Evolutionary conservation across 2,329 filamentous ascomycete genomes (phyloP).

Genomic region (Neofusicoccum parvum): DNA sequence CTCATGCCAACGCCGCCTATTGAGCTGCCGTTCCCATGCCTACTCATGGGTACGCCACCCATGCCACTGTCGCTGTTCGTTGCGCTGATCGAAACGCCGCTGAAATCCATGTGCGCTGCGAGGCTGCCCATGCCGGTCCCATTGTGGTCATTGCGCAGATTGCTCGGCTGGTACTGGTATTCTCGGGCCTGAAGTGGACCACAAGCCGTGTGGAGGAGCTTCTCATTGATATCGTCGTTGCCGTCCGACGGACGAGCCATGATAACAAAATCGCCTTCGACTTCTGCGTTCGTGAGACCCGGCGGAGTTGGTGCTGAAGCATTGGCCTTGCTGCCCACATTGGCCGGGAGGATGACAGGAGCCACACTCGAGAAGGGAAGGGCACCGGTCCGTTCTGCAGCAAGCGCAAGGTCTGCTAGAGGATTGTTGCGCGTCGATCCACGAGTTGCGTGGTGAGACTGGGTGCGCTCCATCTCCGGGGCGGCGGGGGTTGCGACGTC

Average conservation of each 20-base stretch:
- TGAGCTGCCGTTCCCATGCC: conserved; percentile 34
- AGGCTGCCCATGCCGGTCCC: conserved; percentile 1
- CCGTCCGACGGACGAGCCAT: conserved; percentile 45
- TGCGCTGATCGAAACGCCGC: conserved; percentile 9
- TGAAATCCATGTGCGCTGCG: conserved; percentile 15
- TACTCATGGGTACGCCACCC: conserved; percentile 39
- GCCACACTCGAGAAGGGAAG: conserved; percentile 45
- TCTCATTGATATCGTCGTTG: conserved; percentile 43
- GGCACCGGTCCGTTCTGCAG: conserved; percentile 37
- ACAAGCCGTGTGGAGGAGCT: conserved; percentile 38
- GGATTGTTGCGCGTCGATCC: conserved; percentile 54
- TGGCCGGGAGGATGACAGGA: conserved; percentile 48
- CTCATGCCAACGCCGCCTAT: conserved; percentile 39
- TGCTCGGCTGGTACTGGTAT: conserved; percentile 31
- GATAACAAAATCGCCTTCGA: conserved; percentile 53
- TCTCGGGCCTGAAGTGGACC: conserved; percentile 36
- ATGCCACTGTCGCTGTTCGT: conserved; percentile 18
- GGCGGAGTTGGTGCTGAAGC: conserved; percentile 52
- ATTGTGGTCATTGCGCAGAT: neutral
- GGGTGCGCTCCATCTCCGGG: conserved; percentile 62
- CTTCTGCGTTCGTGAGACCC: conserved; percentile 44
- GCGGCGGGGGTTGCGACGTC: conserved; percentile 45
- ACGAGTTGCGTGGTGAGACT: conserved; percentile 57
- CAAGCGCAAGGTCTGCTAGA: conserved; percentile 57
- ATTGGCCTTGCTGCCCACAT: conserved; percentile 50